These are phyloP conservation scores for Colletotrichum sp. DNA, from an alignment of 2,329 filamentous ascomycete genomes.

Conservation along the genomic window DNA sequence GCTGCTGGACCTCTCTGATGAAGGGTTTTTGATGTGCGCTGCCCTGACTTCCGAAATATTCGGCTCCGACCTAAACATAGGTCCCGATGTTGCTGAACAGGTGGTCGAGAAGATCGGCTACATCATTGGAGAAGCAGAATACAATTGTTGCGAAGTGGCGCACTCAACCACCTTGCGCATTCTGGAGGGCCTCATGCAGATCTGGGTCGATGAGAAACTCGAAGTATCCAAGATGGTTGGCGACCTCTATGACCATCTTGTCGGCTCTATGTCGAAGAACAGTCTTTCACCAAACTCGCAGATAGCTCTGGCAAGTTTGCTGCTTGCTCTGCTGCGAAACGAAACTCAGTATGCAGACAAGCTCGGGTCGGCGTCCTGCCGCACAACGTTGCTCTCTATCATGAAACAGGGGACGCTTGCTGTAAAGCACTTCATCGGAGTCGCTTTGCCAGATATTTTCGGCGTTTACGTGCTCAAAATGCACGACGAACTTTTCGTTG, in stretches of 20 bases:
- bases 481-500: constrained; percentile 84
- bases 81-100: constrained; percentile 47
- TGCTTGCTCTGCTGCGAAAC: constrained; percentile 72
- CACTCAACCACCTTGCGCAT: constrained; percentile 71
- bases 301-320: constrained; percentile 68
- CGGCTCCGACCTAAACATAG: constrained; percentile 55
- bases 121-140: constrained; percentile 61
- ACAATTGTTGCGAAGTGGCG: constrained; percentile 77
- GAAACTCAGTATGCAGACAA: constrained; percentile 70
- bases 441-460: constrained; percentile 76
- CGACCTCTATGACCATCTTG: constrained; percentile 81
- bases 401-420: constrained; percentile 68
- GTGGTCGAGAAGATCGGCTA: constrained; percentile 57
- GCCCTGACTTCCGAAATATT: constrained; percentile 57
- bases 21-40: constrained; percentile 59
- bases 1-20: constrained; percentile 52
- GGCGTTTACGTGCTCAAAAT: constrained; percentile 79
- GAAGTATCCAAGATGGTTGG: constrained; percentile 70
- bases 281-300: constrained; percentile 74
- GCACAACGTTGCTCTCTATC: constrained; percentile 78
- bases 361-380: constrained; percentile 60
- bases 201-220: constrained; percentile 66
- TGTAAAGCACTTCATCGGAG: constrained; percentile 78
- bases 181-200: constrained; percentile 65
- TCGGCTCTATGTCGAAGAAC: constrained; percentile 69